phyloP scores from a whole-genome alignment of 179 eudicot species.

The Dionaea muscipula region DNA sequence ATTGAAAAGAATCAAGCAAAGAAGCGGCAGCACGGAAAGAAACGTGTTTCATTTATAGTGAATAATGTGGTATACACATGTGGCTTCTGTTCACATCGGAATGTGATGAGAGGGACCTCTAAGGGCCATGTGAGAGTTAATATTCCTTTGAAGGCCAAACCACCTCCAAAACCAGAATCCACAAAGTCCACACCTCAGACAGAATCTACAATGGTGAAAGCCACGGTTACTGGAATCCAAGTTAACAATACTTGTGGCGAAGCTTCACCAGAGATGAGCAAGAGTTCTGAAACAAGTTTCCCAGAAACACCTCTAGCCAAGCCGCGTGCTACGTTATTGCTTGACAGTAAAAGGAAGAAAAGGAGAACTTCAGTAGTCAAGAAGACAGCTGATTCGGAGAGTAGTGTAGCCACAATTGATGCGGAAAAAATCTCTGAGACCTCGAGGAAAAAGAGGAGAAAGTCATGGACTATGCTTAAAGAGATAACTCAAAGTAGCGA shows the following conservation, averaged over 20 bases:
- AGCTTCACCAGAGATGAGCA: constrained; percentile 14
- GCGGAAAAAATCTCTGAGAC: constrained; percentile 19
- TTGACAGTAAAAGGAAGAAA: constrained; percentile 56
- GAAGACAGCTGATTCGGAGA: constrained; percentile 27
- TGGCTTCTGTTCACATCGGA: constrained; percentile 59
- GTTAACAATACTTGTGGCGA: constrained; percentile 7
- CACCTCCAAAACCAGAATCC: constrained; percentile 8
- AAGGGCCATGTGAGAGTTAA: constrained; percentile 41
- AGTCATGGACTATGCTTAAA: constrained; percentile 62
- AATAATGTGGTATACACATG: constrained; percentile 67
- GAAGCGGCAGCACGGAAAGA: constrained; percentile 22
- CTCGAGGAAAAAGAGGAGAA: constrained; percentile 41
- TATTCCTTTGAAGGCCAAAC: constrained; percentile 32
- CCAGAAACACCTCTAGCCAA: constrained; percentile 28
- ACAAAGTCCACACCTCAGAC: constrained; percentile 7
- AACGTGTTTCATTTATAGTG: constrained; percentile 19
- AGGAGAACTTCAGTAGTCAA: constrained; percentile 42
- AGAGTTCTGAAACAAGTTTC: constrained; percentile 6
- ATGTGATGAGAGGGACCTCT: constrained; percentile 61
- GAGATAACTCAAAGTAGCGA: constrained; percentile 57
- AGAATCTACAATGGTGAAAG: constrained; percentile 8
- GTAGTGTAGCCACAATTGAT: constrained; percentile 17
- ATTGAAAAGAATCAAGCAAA: constrained; percentile 51
- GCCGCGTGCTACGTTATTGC: constrained; percentile 23
- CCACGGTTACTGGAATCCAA: constrained; percentile 7